Evolutionary conservation across 2,329 filamentous ascomycete species (phyloP), one percentile per base, ranked within the genome.

Genomic region (Plectosphaerella cucumerina): DNA sequence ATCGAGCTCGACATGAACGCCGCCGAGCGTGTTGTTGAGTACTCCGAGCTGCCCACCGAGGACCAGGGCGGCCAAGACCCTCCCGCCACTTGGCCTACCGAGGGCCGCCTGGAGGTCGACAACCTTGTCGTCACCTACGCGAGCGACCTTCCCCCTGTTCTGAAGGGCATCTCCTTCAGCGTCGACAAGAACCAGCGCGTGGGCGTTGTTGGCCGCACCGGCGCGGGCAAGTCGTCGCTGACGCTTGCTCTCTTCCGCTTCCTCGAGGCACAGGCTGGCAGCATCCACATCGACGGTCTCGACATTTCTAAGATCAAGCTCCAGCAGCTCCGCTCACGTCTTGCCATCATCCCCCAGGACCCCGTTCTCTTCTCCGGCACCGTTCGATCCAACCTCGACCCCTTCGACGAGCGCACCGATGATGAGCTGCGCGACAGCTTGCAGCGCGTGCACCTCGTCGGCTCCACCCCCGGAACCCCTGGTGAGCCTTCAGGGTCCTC

Each of bases 321-420:
- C 1, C 77, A 86, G 50, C 82, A 87, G 50, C 72, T 94, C 11
- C 81, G 89, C 21, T 85, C 82, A n/a, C 78, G 87, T 0, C 69
- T 94, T 1, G 86, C 87, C 35, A 92, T 94, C 58, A 93, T 94
- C 49, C 89, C 89, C 1, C 87, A 77, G 64, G 89, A 93, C 58
- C 89, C 89, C 0, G 87, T 92, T 1, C 76, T 94, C 6, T 93
- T 94, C 69, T 89, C 85, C 1, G 89, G 90, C 20, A 91, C 88
- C 0, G 73, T 94, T 18, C 78, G 89, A 41, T 83, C 78, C 42
- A 93, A 93, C 60, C 76, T 94, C 5, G 89, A 94, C 61, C 85
- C 89, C 1, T 91, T 92, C 59, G 75, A 86, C 50, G 75, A 87
- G 53, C 82, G 89, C 61, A 78, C 74, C 2, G 88, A 93, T 56